Base-by-base conservation (phyloP, 1,139 yeast species). In the Saccharomyces hybrid region DNA sequence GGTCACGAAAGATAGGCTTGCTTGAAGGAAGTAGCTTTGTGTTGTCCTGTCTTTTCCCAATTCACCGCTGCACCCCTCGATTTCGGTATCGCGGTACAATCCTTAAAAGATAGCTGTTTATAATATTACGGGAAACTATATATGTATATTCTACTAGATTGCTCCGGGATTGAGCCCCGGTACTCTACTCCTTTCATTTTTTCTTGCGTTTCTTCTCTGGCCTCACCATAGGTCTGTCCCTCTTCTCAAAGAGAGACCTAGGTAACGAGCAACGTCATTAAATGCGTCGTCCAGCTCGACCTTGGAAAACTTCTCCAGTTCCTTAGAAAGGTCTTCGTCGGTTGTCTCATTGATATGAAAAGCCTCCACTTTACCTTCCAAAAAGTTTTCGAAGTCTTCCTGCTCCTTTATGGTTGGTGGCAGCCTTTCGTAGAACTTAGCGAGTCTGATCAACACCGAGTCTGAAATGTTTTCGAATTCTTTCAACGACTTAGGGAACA, bases 401-500 rank as follows among this genome's bases (percentile, higher is more conserved):
- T 78, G 76, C 59, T 80, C 80, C 56, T 74, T 74, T 44, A 71
- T 68, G 31, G 77, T 74, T 25, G 83, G 80, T 14, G 84, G 79
- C 47, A 84, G 68, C 51, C 85, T 68, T 60, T 85, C 96, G 71
- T 87, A 89, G 69, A 84, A 88, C 57, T 81, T 77, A 50, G 86
- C 79, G 65, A 88, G 73, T 51, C 74, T 73, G 29, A 84, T 75
- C 44, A 87, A 64, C 8, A 71, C 71, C 11, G 71, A 70, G 55
- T 79, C 76, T 1, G 69, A 61, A 51, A 88, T 68, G 1, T 67
- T 68, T 49, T 72, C 69, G 61, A 87, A 85, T 2, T 81, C 83
- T 1, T 68, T 74, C 25, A 84, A 69, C 0, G 87, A 83, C 13
- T 64, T 65, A 4, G 97, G 97, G 68, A 84, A 85, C 8, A 72